Evolutionary conservation across 768 basidiomycete genomes (phyloP), one percentile per base, ranked within the genome.

Genomic region (Rhizopogon sp.): DNA sequence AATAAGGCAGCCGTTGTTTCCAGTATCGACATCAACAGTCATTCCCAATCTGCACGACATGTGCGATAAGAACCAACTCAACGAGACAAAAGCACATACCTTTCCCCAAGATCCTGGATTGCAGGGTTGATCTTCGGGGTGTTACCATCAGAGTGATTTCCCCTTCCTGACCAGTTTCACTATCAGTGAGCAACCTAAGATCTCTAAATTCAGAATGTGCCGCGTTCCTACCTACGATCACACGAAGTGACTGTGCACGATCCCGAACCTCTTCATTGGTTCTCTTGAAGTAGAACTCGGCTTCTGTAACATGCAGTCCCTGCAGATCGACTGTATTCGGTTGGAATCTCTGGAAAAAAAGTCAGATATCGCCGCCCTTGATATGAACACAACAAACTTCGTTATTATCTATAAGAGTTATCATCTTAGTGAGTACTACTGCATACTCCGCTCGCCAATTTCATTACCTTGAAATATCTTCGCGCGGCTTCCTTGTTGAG

Each of bases 221-320:
- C 3, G 4, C 3, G 4, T 33, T 17, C 83, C 57, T 46, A 85
- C 91, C 90, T 53, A 93, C 90, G 60, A 96, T 94, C 54, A 95
- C 73, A 53, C 79, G 76, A 6, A 95, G 59, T 7, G 70, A 61
- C 53, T 84, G 76, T 3, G 85, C 86, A 25, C 75, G 70, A 28
- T 64, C 66, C 52, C 83, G 83, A 6, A 87, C 90, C 25, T 77
- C 69, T 62, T 80, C 68, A 25, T 94, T 79, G 6, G 87, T 85
- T 6, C 65, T 57, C 65, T 94, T 90, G 1, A 87, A 84, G 53
- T 78, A 78, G 43, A 77, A 70, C 44, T 93, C 83, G 16, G 91
- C 89, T 70, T 97, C 93, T 64, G 88, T 88, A 50, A 93, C 92
- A 68, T 88, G 92, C 2, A 95, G 74, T 2, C 90, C 90, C 66